These are phyloP conservation scores for Rheum nobile DNA, from an alignment of 148 eudicot genomes.

Conservation along the genomic window DNA sequence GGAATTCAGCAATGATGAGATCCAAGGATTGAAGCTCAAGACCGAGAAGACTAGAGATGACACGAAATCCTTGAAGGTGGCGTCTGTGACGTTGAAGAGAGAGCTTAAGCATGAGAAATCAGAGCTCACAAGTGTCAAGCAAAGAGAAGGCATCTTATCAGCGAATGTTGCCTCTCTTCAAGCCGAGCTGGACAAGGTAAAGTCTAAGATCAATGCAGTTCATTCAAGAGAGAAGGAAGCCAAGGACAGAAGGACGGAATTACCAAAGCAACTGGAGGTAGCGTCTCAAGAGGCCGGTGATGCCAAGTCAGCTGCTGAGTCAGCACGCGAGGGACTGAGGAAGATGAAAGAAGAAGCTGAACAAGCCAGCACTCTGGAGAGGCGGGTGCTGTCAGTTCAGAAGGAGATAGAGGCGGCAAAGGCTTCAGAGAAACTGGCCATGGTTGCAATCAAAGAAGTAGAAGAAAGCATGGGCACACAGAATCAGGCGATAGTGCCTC, in stretches of 20 bases:
- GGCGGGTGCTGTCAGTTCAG: conserved; percentile 50
- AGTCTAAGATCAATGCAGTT: conserved; percentile 48
- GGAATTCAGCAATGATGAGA: conserved; percentile 41
- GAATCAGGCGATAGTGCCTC: conserved; percentile 42
- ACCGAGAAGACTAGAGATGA: conserved; percentile 59
- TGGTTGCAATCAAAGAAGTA: conserved; percentile 66
- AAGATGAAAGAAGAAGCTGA: conserved; percentile 66
- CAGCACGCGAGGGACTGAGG: conserved; percentile 48
- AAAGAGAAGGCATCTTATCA: conserved; percentile 76
- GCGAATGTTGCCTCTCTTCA: conserved; percentile 65
- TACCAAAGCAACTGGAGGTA: conserved; percentile 50
- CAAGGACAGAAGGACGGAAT: conserved; percentile 54
- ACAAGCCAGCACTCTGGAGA: conserved; percentile 56
- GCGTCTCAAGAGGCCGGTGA: conserved; percentile 68
- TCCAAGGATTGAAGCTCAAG: conserved; percentile 57
- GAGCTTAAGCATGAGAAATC: conserved; percentile 64
- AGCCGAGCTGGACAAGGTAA: conserved; percentile 61
- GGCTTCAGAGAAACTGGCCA: conserved; percentile 68
- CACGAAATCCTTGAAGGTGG: conserved; percentile 48
- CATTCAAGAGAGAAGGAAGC: conserved; percentile 58
- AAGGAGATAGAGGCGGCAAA: conserved; percentile 89
- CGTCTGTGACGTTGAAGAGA: conserved; percentile 43
- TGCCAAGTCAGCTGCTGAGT: conserved; percentile 43
- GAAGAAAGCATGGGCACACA: conserved; percentile 43
- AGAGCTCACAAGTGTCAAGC: conserved; percentile 40